A percentile compares a stretch with the other conserved stretches of the same genome.
These are phyloP conservation scores for Cicer cuneatum DNA, from an alignment of 306 rosid genomes.

Conservation along the genomic window DNA sequence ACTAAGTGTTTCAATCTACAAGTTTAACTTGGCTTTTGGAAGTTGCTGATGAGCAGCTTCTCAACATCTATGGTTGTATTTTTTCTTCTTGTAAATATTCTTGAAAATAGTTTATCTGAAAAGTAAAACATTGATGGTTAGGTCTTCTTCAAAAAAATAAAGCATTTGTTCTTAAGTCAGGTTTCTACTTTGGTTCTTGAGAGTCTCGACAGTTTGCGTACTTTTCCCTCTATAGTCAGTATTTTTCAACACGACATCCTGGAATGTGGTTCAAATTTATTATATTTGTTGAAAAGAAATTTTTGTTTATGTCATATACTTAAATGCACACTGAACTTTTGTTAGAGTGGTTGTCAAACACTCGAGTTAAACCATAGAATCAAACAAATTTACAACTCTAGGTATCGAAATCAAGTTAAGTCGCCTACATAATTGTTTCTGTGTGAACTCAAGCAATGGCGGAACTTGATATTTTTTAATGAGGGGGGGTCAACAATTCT, in stretches of 20 bases:
- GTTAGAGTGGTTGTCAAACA: background rate
- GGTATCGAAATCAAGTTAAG: background rate
- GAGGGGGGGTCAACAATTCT: too few relatives aligned
- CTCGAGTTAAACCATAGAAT: background rate
- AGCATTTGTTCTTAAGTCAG: conserved; percentile 2
- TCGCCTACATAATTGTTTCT: background rate
- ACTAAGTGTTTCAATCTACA: background rate
- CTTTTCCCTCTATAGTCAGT: conserved; percentile 18
- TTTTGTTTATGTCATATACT: conserved; percentile 1
- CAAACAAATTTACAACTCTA: background rate
- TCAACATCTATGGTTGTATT: conserved; percentile 5
- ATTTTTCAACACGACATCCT: background rate
- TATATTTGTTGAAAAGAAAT: conserved; percentile 8
- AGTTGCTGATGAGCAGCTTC: background rate
- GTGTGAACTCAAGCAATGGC: background rate
- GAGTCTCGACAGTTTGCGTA: background rate
- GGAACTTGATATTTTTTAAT: too few relatives aligned
- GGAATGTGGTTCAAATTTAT: conserved; percentile 19
- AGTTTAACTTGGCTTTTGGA: conserved; percentile 25
- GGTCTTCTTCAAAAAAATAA: background rate
- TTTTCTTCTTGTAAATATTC: too few relatives aligned
- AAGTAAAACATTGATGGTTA: too few relatives aligned
- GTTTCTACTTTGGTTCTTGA: conserved; percentile 2
- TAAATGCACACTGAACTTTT: background rate
- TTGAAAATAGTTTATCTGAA: too few relatives aligned